Evolutionary conservation across 768 basidiomycete genomes (phyloP), one percentile per base, ranked within the genome.

Genomic region (Kwoniella pini): DNA sequence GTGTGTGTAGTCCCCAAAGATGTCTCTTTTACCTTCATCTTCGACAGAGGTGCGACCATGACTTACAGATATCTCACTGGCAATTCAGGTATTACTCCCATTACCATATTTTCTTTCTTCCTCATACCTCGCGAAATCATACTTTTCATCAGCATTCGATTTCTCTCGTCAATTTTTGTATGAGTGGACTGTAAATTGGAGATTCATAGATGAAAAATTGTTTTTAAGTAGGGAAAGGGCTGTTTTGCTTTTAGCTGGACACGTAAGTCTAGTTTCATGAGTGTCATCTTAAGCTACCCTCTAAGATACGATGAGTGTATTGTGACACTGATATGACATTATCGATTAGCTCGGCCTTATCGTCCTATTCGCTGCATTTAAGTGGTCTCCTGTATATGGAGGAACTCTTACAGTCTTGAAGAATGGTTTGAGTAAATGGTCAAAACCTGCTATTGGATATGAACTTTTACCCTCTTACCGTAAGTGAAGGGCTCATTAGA

Each of bases 151-250:
- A 19, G 88, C 96, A 1, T 99, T 95, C 75, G 87, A 98, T 72
- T 81, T 99, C 57, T 86, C 86, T 3, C 87, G 96, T 13, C 83
- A 87, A 7, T 99, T 99, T 80, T 79, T 96, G 28, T 96, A 89
- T 78, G 87, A 90, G 75, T 99, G 95, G 95, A 97, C 95, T 0
- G 93, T 97, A 57, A 99, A 98, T 74, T 99, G 96, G 96, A 85
- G 92, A 44, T 88, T 95, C 71, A 64, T 99, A 2, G 81, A 83
- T 26, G 89, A 93, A 74, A 81, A 84, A n/a, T 81, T 81, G 4
- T 98, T 97, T 79, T 79, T 90, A 46, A 87, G 85, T 61, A 75
- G 79, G 2, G 75, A 71, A 43, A 88, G 88, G 80, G 86, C 89
- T 0, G 80, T 76, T 40, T 79, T 80, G 0, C 81, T 99, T 15